Evolutionary conservation across 768 basidiomycete genomes (phyloP), one percentile per base, ranked within the genome.

Genomic region (Leccinum imitatum): DNA sequence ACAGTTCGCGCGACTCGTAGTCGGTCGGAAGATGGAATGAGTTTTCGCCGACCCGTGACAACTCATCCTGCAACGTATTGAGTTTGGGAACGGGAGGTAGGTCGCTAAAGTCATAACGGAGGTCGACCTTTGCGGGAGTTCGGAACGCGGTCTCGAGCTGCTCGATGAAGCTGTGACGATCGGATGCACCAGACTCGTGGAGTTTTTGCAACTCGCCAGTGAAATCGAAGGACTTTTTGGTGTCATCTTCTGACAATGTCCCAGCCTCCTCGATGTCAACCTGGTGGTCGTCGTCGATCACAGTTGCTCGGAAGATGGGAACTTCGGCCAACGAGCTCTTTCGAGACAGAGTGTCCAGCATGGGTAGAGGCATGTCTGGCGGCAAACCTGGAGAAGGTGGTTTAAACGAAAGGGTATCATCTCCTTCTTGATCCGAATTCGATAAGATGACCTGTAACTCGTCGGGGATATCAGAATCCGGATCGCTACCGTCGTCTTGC

Each of bases 221-320:
- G 67, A 93, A 93, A 67, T 93, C 91, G 62, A 93, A 93, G 1
- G 86, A 89, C 65, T 82, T 87, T 75, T 87, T 90, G 0, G 90
- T 92, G 62, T 87, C 84, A 55, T 83, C 83, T 56, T 86, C 85
- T 14, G 84, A 85, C 13, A 77, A 75, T 39, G 69, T 56, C 3
- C 62, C 77, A 21, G 72, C 73, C n/a, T 78, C 80, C 25, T 81
- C 80, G 3, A 76, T 59, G 44, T 81, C 76, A 1, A 67, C 75
- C 21, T 74, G 75, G 39, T 79, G 71, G 1, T 70, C 76, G 14
- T 79, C 81, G 23, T 83, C 80, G 50, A 82, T 70, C 37, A 85
- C 66, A 15, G 77, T 68, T 5, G 80, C 77, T 31, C 75, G 75
- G 75, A 83, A 80, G 4, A 79, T 66, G 1, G 80, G 79, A 1